Evolutionary conservation across 2,329 filamentous ascomycete species (phyloP), one percentile per base, ranked within the genome.

Genomic region (Thyridium curvatum): DNA sequence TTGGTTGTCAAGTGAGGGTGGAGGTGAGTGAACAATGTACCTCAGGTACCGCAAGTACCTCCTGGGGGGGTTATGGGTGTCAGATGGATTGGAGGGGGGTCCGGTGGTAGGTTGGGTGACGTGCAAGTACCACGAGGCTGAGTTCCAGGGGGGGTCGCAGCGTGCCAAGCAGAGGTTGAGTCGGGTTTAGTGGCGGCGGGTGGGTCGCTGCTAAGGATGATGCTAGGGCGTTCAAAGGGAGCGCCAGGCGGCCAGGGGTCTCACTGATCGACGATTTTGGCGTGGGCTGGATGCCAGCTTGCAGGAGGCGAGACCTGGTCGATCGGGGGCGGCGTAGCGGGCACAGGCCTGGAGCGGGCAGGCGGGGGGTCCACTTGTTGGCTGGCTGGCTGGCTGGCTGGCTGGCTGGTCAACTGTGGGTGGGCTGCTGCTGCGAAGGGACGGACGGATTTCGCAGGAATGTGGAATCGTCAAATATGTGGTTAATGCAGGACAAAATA

Each of bases 111-210:
- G 21, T 26, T 18, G 33, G 36, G 29, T 37, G 35, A 38, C 32
- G 18, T 32, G 21, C 30, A 15, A 32, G 35, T 33, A 37, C 38
- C 44, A 45, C 47, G 46, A 49, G 47, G 47, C 47, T 49, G 47
- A 49, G 45, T 38, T 14, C 18, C 15, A 18, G 34, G 39, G 26
- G 35, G 21, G 21, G 21, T 26, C 10, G 21, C 21, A 31, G 41
- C 38, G 41, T 46, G 31, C 45, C 43, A 43, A 41, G 17, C 31
- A 41, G 41, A 38, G 45, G 45, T 42, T 43, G 45, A 45, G 34
- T 15, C 32, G 15, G 32, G 37, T 40, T 26, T 26, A 26, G 21
- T 10, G 21, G 21, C 21, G 21, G 21, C 6, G 6, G 21, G 21
- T 26, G 21, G 21, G 21, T 10, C 6, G 21, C 10, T 26, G 21